phyloP scores from a whole-genome alignment of 2,329 filamentous ascomycete species.

The Fusarium chaquense region DNA sequence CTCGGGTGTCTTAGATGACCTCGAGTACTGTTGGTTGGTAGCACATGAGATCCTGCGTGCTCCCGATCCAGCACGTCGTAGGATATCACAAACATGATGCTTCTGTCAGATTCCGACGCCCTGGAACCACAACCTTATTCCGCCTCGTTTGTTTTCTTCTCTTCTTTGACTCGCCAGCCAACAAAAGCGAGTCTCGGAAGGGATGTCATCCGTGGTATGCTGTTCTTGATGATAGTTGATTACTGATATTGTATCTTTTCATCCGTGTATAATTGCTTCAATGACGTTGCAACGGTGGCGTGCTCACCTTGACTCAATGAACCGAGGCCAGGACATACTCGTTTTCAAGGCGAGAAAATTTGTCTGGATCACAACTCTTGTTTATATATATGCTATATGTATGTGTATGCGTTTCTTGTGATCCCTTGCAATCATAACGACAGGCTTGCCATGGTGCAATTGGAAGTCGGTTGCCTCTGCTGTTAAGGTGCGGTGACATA shows the following conservation, averaged over 20 bases:
- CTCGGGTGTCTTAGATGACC: conserved; percentile 11
- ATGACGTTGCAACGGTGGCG: neutral
- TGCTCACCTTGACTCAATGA: neutral
- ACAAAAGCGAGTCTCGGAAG: neutral
- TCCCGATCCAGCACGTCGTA: conserved; percentile 43
- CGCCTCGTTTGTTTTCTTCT: conserved; percentile 12
- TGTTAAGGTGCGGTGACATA: neutral
- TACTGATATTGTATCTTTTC: conserved; percentile 12
- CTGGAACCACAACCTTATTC: conserved; percentile 17
- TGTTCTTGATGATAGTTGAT: neutral
- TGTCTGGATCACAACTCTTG: neutral
- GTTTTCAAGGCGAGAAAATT: neutral
- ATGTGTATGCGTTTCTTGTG: neutral
- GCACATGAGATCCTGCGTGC: conserved; percentile 43
- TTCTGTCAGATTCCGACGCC: conserved; percentile 22
- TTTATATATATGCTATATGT: neutral
- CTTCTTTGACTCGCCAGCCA: conserved; percentile 2
- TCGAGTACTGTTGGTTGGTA: conserved; percentile 21
- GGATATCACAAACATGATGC: conserved; percentile 21
- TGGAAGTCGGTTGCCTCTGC: neutral
- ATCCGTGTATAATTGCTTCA: conserved; percentile 5
- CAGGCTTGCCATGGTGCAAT: neutral
- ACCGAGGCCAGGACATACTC: neutral
- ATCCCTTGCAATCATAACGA: neutral
- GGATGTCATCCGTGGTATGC: conserved; percentile 1